Evolutionary conservation across 495 filamentous ascomycete species (phyloP), one percentile per base, ranked within the genome.

Genomic region (Lasiosphaeria miniovina): DNA sequence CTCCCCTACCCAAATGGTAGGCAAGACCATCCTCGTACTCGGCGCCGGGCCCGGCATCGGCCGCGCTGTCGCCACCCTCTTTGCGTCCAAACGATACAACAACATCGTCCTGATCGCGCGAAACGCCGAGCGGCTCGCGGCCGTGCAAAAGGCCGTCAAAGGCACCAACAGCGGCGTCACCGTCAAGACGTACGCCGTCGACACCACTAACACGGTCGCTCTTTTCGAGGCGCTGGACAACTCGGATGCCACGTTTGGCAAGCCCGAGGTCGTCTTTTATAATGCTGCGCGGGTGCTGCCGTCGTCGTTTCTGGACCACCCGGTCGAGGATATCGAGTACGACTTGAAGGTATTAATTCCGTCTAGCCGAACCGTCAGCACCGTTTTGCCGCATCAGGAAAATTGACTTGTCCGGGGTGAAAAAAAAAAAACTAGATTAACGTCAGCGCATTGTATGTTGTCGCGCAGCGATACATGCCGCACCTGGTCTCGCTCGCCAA

Each of bases 1-100:
- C n/a, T n/a, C n/a, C n/a, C n/a, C n/a, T n/a, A n/a, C n/a, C n/a
- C n/a, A n/a, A 24, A 24, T 24, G 24, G 24, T 2, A 24, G 24
- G 38, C 38, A 49, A 49, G 24, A 64, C 68, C 31, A 54, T 75
- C 43, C 57, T 75, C 34, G 62, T 78, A 36, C 65, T 80, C 59
- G 77, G 77, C 58, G 68, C 72, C 14, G 77, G 75, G 6, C 73
- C 75, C 7, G 75, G 77, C 49, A 76, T 80, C 50, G 75, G 74
- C 36, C 64, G 68, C 52, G 51, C 68, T 48, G 65, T 71, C 6
- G 63, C 74, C 17, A 40, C 65, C 0, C 57, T 69, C 34, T 80
- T 78, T 61, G 72, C 75, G 36, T 54, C 64, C 17, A 65, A 72
- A 32, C 64, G 71, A 34, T 77, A 73, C 62, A 62, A 60, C 49